Evolutionary conservation across 257 asterid genomes (phyloP).

Genomic region (Fraxinus americana): DNA sequence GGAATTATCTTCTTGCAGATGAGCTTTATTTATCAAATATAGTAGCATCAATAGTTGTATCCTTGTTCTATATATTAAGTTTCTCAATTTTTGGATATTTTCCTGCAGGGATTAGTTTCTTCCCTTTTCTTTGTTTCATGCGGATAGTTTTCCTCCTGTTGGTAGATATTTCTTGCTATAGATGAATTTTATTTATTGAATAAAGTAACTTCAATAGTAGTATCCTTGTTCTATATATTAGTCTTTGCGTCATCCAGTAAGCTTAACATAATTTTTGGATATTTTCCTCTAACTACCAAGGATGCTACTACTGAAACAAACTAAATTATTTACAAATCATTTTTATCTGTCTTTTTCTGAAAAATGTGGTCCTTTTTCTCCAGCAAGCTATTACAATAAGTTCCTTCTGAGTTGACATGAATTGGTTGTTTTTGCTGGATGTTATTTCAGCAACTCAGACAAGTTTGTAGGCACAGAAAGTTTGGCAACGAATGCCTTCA

Average conservation of each 20-base stretch:
- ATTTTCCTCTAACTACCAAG: not conserved
- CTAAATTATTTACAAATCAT: too few species aligned
- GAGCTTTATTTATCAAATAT: slow-evolving; percentile 4
- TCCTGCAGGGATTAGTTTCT: slow-evolving; percentile 2
- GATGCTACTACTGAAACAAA: not conserved
- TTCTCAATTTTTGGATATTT: too few species aligned
- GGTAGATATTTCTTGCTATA: not conserved
- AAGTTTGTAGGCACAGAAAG: slow-evolving; percentile 57
- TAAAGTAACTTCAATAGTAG: not conserved
- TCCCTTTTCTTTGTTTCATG: not conserved
- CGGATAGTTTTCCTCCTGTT: not conserved
- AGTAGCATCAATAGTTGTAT: not conserved
- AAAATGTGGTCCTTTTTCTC: not conserved
- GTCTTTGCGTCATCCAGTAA: not conserved
- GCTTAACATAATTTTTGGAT: not conserved
- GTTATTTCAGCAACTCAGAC: slow-evolving; percentile 54
- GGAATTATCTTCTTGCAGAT: not conserved
- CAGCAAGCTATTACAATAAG: slow-evolving; percentile 12
- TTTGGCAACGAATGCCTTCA: slow-evolving; percentile 60
- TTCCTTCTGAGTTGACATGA: slow-evolving; percentile 17
- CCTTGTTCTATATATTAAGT: not conserved
- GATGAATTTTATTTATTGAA: slow-evolving; percentile 1
- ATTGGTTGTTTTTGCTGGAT: slow-evolving; percentile 5
- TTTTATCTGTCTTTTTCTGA: too few species aligned
- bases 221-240: not conserved